Evolutionary conservation across 2,329 filamentous ascomycete species (phyloP).

Genomic region (Cytospora piceae): DNA sequence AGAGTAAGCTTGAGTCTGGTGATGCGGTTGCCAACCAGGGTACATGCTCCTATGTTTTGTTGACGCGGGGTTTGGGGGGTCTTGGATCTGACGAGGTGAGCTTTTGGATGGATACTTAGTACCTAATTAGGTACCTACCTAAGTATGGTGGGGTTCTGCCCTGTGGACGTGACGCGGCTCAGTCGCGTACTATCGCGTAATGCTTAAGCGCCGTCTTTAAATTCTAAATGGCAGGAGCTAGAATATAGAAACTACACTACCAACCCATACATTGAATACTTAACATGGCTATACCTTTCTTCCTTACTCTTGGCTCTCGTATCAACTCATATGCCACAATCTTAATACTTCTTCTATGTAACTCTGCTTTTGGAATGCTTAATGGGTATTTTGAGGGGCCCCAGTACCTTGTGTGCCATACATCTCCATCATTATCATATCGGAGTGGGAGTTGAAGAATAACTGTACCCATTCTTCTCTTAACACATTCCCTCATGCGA

Average conservation of each 20-base stretch:
- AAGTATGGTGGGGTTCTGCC: constrained; percentile 23
- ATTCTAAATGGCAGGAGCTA: neutral
- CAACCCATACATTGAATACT: neutral
- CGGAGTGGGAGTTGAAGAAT: neutral
- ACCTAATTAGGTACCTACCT: neutral
- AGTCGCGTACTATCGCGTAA: constrained; percentile 3
- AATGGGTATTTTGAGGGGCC: neutral
- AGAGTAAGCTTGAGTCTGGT: neutral
- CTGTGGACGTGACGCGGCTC: neutral
- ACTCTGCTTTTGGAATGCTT: neutral
- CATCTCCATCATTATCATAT: neutral
- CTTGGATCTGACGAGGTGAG: constrained; percentile 11
- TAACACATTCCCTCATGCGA: neutral
- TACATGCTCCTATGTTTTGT: constrained; percentile 13
- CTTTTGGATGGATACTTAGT: constrained; percentile 19
- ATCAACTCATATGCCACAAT: neutral
- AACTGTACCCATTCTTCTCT: neutral
- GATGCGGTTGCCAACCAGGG: constrained; percentile 14
- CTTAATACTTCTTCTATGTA: neutral
- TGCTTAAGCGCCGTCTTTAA: neutral
- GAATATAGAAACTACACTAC: neutral
- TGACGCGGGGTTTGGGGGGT: constrained; percentile 13
- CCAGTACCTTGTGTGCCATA: neutral
- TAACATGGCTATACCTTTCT: neutral
- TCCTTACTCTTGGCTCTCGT: neutral